Conservation (phyloP, 1,139 yeast species). For the Debaryomyces sp. region DNA sequence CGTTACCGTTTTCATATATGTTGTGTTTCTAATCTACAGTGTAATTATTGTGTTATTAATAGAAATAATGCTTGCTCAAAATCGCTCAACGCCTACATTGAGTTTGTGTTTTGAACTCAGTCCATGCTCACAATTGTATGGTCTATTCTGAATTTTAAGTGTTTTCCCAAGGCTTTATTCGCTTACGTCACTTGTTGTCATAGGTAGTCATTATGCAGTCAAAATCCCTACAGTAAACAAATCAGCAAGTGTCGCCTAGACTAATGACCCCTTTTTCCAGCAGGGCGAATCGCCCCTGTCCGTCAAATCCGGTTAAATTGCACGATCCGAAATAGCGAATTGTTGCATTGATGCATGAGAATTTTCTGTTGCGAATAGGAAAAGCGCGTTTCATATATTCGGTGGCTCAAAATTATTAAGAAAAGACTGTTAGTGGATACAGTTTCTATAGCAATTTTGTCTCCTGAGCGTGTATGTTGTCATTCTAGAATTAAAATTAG, state of each 20-base stretch:
- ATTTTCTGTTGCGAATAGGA: neutral
- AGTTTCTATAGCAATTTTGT: neutral
- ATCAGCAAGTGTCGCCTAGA: neutral
- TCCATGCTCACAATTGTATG: neutral
- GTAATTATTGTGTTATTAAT: too few species aligned
- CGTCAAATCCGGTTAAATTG: neutral
- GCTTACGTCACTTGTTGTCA: neutral
- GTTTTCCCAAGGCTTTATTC: neutral
- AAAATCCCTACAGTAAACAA: neutral
- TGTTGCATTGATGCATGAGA: neutral
- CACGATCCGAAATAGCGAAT: neutral
- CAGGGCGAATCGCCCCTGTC: neutral
- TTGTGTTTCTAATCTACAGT: too few species aligned
- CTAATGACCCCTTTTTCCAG: neutral
- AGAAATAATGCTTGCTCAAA: neutral
- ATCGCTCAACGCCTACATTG: neutral
- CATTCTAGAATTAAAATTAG: slow-evolving; percentile 1
- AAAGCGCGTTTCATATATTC: neutral
- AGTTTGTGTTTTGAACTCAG: neutral
- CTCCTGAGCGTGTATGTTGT: neutral
- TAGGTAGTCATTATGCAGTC: neutral
- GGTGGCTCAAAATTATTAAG: slow-evolving; percentile 3
- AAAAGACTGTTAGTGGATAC: neutral
- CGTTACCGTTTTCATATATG: too few species aligned
- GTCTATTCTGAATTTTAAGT: neutral